phyloP scores from a whole-genome alignment of 1,284 basidiomycete species.

The Boletus semigastroideus region DNA sequence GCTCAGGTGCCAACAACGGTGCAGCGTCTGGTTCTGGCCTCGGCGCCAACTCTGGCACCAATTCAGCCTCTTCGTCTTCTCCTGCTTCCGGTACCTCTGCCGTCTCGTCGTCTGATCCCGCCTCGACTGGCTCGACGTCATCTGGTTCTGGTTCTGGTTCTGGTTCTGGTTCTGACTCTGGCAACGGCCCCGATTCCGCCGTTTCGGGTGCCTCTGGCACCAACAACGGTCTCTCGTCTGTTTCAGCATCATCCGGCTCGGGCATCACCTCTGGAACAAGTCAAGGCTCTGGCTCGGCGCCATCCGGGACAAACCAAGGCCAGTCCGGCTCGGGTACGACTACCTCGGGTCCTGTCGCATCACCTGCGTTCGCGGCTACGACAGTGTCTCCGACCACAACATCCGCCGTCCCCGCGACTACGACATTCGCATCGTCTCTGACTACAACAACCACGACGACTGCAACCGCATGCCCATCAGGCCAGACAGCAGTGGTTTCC shows the following conservation, averaged over 20 bases:
- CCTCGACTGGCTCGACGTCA: neutral
- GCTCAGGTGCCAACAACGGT: constrained; percentile 4
- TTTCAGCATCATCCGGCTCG: neutral
- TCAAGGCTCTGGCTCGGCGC: neutral
- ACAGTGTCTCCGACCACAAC: neutral
- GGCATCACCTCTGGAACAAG: neutral
- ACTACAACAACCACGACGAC: constrained; percentile 1
- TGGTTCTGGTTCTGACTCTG: neutral
- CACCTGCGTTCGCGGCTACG: neutral
- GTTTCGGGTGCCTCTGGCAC: neutral
- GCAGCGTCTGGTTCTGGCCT: constrained; percentile 8
- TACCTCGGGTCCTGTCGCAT: neutral
- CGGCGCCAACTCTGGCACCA: neutral
- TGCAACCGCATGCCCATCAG: constrained; percentile 19
- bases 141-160: constrained; percentile 3
- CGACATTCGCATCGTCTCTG: neutral
- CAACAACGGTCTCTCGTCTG: neutral
- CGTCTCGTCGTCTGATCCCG: neutral
- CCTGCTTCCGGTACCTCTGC: neutral
- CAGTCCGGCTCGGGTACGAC: neutral
- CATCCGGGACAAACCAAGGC: neutral
- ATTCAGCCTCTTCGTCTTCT: neutral
- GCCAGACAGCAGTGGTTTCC: constrained; percentile 1
- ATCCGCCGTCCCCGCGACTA: neutral
- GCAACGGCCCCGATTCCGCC: neutral